Evolutionary conservation across 495 filamentous ascomycete genomes (phyloP).

Genomic region (Penicillium steckii): DNA sequence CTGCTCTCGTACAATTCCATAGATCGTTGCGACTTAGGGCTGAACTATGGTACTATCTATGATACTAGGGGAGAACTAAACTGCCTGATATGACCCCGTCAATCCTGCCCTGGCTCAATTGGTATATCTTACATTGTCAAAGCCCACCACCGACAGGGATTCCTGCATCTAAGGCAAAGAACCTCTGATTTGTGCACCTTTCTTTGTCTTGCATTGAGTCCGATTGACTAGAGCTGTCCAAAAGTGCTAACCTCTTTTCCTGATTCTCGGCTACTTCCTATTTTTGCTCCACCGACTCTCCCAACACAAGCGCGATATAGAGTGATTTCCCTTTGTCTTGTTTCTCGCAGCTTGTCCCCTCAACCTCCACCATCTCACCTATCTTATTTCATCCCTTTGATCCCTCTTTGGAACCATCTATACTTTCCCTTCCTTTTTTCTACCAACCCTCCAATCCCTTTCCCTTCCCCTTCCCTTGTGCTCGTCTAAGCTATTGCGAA

Average conservation of each 20-base stretch:
- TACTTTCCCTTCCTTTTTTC: constrained; percentile 11
- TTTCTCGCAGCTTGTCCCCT: constrained; percentile 4
- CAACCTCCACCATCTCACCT: constrained; percentile 13
- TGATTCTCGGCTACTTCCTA: not conserved
- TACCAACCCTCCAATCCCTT: constrained; percentile 6
- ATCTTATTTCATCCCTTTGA: constrained; percentile 12
- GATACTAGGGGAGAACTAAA: not conserved
- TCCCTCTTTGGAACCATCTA: constrained; percentile 1
- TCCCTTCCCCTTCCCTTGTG: constrained; percentile 5
- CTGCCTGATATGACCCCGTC: not conserved
- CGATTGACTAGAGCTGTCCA: not conserved
- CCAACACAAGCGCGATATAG: not conserved
- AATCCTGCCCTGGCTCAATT: not conserved
- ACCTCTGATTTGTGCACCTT: not conserved
- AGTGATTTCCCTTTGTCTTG: constrained; percentile 2
- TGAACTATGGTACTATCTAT: not conserved
- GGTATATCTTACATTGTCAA: not conserved
- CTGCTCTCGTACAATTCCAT: not conserved
- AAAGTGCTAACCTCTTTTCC: not conserved
- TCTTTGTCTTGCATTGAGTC: not conserved
- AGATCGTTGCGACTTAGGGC: not conserved
- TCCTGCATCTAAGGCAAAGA: not conserved
- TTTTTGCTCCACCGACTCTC: not conserved
- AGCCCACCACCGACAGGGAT: not conserved
- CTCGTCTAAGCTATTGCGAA: constrained; percentile 3